Evolutionary conservation across 805 yeast genomes (phyloP).

Genomic region (Metschnikowia anglica): DNA sequence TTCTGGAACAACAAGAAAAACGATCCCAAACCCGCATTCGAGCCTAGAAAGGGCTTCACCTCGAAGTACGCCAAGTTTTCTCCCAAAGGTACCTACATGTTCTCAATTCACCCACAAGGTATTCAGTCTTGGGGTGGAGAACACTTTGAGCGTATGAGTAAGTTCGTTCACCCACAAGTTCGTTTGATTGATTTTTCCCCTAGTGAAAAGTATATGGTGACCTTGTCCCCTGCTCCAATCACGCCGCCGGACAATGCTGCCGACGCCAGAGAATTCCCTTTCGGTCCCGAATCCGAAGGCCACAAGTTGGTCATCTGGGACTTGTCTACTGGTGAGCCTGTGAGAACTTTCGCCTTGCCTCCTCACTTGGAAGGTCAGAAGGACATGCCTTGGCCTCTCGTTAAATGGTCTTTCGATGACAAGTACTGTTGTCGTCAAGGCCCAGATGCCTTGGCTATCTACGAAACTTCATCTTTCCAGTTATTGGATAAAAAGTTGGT

Average conservation of each 20-base stretch:
- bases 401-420: slow-evolving; percentile 94
- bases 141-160: slow-evolving; percentile 65
- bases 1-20: slow-evolving; percentile 80
- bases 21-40: slow-evolving; percentile 72
- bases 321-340: slow-evolving; percentile 74
- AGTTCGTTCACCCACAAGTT: slow-evolving; percentile 86
- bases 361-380: slow-evolving; percentile 64
- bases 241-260: slow-evolving; percentile 60
- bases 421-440: slow-evolving; percentile 93
- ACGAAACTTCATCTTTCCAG: slow-evolving; percentile 76
- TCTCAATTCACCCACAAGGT: slow-evolving; percentile 91
- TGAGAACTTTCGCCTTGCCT: slow-evolving; percentile 88
- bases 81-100: slow-evolving; percentile 86
- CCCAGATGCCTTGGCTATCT: slow-evolving; percentile 88
- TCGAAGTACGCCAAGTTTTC: slow-evolving; percentile 86
- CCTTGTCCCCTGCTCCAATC: slow-evolving; percentile 86
- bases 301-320: slow-evolving; percentile 95
- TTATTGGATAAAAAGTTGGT: slow-evolving; percentile 83
- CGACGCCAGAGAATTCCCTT: slow-evolving; percentile 70
- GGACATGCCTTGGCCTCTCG: slow-evolving; percentile 90
- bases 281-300: slow-evolving; percentile 84
- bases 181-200: slow-evolving; percentile 91
- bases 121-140: slow-evolving; percentile 95
- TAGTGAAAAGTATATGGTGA: slow-evolving; percentile 82
- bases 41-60: slow-evolving; percentile 83